Evolutionary conservation across 129 eudicot genomes (phyloP).

Genomic region (Silybum marianum): DNA sequence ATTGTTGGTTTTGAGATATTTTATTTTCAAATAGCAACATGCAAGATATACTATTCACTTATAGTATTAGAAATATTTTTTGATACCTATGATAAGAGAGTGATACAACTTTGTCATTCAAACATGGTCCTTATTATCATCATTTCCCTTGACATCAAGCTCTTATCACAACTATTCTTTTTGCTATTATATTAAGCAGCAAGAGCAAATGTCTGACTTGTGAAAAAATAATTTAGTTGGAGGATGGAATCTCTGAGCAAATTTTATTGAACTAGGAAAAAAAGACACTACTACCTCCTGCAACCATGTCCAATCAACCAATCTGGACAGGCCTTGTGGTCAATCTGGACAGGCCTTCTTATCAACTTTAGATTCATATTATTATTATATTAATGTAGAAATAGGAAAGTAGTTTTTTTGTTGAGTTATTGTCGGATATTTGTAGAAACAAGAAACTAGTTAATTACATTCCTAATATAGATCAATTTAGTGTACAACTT

Average conservation of each 20-base stretch:
- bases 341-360: too few species aligned
- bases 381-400: too few species aligned
- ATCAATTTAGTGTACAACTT: too few species aligned
- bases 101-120: neutral
- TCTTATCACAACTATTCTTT: neutral
- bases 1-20: neutral
- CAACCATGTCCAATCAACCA: neutral
- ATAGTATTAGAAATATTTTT: neutral
- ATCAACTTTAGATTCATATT: too few species aligned
- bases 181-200: too few species aligned
- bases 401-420: too few species aligned
- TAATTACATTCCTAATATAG: too few species aligned
- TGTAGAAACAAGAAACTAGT: too few species aligned
- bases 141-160: neutral
- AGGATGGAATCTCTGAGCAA: neutral
- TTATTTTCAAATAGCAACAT: slow-evolving; percentile 1
- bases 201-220: neutral
- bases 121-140: neutral
- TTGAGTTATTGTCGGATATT: too few species aligned
- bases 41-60: neutral
- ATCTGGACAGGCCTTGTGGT: too few species aligned
- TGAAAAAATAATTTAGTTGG: neutral
- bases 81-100: neutral
- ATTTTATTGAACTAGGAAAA: neutral
- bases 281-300: neutral